A percentile compares a stretch with the other conserved stretches of the same genome.
These are phyloP conservation scores for Geotrichum histeridarum DNA, from an alignment of 1,139 yeast species.

Conservation along the genomic window DNA sequence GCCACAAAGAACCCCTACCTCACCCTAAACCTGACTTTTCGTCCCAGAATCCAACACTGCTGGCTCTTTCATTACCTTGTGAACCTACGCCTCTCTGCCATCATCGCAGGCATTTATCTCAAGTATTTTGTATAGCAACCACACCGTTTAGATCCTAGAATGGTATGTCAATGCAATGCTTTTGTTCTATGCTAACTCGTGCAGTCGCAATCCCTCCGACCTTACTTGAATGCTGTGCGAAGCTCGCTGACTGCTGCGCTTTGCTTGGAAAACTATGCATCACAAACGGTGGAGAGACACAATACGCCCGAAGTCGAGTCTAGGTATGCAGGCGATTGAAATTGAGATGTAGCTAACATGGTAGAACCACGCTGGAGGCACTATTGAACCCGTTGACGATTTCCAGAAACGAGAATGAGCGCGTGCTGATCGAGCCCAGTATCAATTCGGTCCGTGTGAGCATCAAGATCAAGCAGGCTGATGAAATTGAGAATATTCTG, in stretches of 20 bases:
- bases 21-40: conserved; percentile 7
- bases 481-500: conserved; percentile 89
- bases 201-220: conserved; percentile 77
- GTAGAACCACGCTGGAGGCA: conserved; percentile 68
- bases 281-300: conserved; percentile 94
- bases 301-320: conserved; percentile 96
- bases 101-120: not conserved
- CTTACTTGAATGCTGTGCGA: conserved; percentile 90
- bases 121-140: not conserved
- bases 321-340: conserved; percentile 30
- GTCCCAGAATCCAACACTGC: conserved; percentile 4
- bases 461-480: conserved; percentile 92
- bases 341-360: not conserved
- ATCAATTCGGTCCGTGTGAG: conserved; percentile 82
- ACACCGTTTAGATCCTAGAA: not conserved
- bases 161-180: not conserved
- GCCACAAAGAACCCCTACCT: conserved; percentile 6
- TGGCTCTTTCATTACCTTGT: not conserved
- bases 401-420: conserved; percentile 90
- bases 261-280: conserved; percentile 88
- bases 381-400: conserved; percentile 84
- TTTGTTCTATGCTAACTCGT: not conserved
- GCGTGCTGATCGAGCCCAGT: conserved; percentile 87
- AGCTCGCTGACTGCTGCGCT: conserved; percentile 93
- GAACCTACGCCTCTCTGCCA: not conserved